Percentiles rank a stretch among this genome's conserved stretches.
phyloP scores from a whole-genome alignment of 805 yeast species.

The Wickerhamomyces tratensis region DNA sequence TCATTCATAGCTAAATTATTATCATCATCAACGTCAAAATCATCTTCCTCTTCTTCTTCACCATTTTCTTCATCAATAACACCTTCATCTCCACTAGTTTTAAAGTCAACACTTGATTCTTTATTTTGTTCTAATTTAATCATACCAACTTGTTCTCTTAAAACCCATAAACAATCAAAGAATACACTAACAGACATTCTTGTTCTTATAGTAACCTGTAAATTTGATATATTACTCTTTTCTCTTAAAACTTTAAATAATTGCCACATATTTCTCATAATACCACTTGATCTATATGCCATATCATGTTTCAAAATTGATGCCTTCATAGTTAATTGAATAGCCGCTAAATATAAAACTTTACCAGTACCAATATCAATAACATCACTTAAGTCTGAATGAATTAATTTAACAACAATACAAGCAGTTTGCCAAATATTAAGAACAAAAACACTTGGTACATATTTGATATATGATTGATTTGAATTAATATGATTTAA shows the following conservation, averaged over 20 bases:
- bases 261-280: conserved; percentile 92
- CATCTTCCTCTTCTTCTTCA: conserved; percentile 15
- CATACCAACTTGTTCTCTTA: conserved; percentile 86
- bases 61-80: conserved; percentile 2
- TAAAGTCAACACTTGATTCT: conserved; percentile 1
- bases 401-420: conserved; percentile 67
- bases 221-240: conserved; percentile 25
- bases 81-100: conserved; percentile 6
- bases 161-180: conserved; percentile 79
- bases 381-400: conserved; percentile 59
- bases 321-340: conserved; percentile 61
- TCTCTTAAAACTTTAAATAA: conserved; percentile 62
- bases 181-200: conserved; percentile 90
- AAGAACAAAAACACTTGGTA: conserved; percentile 77
- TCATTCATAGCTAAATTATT: conserved; percentile 3
- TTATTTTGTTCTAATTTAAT: conserved; percentile 38
- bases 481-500: conserved; percentile 57
- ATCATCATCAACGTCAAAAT: background rate
- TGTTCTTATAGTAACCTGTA: conserved; percentile 53
- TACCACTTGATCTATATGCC: conserved; percentile 87
- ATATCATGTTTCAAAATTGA: conserved; percentile 87
- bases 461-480: conserved; percentile 55
- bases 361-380: conserved; percentile 68
- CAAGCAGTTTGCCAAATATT: conserved; percentile 91
- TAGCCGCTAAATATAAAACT: conserved; percentile 56